These are phyloP conservation scores for Moricandia arvensis DNA, from an alignment of 345 rosid species.

Conservation along the genomic window DNA sequence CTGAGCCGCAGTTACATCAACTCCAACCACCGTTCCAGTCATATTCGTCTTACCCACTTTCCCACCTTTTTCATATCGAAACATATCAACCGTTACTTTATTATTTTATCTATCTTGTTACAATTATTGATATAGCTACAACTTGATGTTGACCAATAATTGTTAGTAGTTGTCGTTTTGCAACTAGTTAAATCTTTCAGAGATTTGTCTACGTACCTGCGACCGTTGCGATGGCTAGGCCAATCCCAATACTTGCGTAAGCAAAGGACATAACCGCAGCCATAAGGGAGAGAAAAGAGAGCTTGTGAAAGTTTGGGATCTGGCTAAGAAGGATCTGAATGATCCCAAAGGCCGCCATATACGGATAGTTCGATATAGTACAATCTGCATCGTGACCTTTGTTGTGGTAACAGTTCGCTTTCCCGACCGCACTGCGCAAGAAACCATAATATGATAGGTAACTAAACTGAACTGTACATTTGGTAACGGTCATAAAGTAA, in stretches of 20 bases:
- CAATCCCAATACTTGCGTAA: slow-evolving; percentile 73
- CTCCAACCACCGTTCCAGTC: slow-evolving; percentile 60
- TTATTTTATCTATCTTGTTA: background rate
- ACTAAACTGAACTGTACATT: background rate
- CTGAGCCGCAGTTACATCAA: slow-evolving; percentile 64
- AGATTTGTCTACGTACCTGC: slow-evolving; percentile 27
- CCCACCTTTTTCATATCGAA: slow-evolving; percentile 29
- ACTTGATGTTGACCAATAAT: background rate
- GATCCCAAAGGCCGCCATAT: slow-evolving; percentile 64
- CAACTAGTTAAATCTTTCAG: background rate
- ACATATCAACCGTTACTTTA: slow-evolving; percentile 6
- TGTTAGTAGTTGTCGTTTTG: background rate
- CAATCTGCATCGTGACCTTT: slow-evolving; percentile 58
- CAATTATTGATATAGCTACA: background rate
- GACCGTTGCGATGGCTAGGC: slow-evolving; percentile 62
- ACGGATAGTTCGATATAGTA: slow-evolving; percentile 49
- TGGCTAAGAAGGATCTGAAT: slow-evolving; percentile 76
- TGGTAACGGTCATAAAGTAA: slow-evolving; percentile 13
- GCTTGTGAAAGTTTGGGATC: slow-evolving; percentile 80
- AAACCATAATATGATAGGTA: background rate
- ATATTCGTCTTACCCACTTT: slow-evolving; percentile 44
- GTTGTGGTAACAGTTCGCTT: slow-evolving; percentile 73
- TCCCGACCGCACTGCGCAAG: slow-evolving; percentile 65
- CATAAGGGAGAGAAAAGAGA: slow-evolving; percentile 74
- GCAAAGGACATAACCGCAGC: slow-evolving; percentile 94